These are phyloP conservation scores for Xylaria curta DNA, from an alignment of 495 filamentous ascomycete genomes.

Conservation along the genomic window DNA sequence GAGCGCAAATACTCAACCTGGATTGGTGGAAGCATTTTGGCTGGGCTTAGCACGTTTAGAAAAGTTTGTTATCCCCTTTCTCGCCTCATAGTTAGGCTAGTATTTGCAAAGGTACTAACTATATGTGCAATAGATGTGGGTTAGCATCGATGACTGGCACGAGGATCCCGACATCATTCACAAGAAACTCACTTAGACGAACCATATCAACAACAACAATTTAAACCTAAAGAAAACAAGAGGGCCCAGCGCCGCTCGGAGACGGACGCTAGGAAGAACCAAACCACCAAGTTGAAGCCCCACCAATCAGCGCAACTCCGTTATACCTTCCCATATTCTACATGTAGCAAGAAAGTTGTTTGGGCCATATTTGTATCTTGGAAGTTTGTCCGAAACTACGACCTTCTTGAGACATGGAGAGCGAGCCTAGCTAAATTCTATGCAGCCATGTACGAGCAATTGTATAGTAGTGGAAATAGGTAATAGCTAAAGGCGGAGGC, in stretches of 20 bases:
- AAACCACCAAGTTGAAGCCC: neutral
- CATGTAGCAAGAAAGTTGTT: conserved; percentile 2
- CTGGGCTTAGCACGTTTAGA: conserved; percentile 95
- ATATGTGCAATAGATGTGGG: conserved; percentile 81
- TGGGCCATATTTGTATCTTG: conserved; percentile 12
- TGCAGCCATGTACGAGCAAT: conserved; percentile 8
- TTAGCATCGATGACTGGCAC: conserved; percentile 98
- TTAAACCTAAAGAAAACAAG: neutral
- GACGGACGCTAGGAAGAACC: neutral
- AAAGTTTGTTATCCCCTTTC: conserved; percentile 68
- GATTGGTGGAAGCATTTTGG: conserved; percentile 98
- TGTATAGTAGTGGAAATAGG: neutral
- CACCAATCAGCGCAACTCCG: neutral
- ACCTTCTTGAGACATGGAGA: neutral
- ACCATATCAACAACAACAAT: neutral
- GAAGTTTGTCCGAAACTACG: neutral
- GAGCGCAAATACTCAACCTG: conserved; percentile 98
- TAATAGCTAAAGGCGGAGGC: neutral
- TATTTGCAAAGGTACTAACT: conserved; percentile 11
- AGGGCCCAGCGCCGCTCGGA: neutral
- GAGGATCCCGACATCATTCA: conserved; percentile 99
- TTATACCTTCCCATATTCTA: neutral
- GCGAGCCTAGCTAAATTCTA: neutral
- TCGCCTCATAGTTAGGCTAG: conserved; percentile 11
- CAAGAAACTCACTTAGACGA: conserved; percentile 82